Conservation (phyloP, 345 rosid species). For the Rhodamnia rubescens region DNA sequence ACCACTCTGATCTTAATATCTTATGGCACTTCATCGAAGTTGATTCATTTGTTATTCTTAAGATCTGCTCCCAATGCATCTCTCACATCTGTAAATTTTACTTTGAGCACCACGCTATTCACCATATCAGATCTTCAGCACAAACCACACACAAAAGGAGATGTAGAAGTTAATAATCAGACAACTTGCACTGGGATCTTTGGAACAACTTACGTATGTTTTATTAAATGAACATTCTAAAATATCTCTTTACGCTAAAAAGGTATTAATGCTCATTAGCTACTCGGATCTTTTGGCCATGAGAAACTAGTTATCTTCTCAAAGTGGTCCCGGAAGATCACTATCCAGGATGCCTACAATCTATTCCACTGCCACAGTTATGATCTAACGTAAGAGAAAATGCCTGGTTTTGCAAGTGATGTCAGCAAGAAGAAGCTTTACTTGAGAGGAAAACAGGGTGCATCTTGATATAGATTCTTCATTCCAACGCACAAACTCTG, state of each 20-base stretch:
- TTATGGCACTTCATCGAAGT: neutral
- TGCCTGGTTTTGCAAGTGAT: neutral
- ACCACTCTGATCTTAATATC: neutral
- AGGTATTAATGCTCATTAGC: neutral
- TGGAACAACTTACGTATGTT: neutral
- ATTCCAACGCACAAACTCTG: conserved; percentile 96
- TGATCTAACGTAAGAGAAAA: neutral
- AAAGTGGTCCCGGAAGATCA: neutral
- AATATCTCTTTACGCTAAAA: neutral
- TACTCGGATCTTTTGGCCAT: neutral
- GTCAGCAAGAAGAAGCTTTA: conserved; percentile 6
- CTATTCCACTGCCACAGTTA: neutral
- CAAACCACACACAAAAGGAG: neutral
- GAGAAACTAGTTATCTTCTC: neutral
- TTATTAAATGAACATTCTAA: neutral
- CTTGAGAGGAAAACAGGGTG: conserved; percentile 81
- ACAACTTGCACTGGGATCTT: neutral
- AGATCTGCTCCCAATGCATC: neutral
- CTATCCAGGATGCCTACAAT: neutral
- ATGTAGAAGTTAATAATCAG: neutral
- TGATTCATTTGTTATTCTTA: neutral
- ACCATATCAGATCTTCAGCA: neutral
- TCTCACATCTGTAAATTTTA: neutral
- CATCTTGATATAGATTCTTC: conserved; percentile 98
- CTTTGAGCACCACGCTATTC: neutral